These are phyloP conservation scores for Nicotiana obtusifolia DNA, from an alignment of 257 asterid genomes.

Conservation along the genomic window DNA sequence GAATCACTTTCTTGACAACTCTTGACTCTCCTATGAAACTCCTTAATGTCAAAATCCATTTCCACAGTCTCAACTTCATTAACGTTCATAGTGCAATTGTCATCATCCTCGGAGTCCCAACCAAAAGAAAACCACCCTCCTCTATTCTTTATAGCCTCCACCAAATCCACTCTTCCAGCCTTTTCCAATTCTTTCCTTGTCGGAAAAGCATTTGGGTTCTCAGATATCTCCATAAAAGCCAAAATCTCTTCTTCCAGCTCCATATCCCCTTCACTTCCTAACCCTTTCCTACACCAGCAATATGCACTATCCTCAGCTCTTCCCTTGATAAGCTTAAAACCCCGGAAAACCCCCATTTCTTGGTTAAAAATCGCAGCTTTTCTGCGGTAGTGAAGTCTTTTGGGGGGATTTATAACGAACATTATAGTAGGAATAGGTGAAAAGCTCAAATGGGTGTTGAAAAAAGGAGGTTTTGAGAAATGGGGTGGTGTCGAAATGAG, in stretches of 20 bases:
- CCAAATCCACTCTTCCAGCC: constrained; percentile 84
- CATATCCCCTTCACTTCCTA: constrained; percentile 48
- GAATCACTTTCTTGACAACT: constrained; percentile 35
- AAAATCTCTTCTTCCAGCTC: constrained; percentile 71
- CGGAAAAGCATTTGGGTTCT: constrained; percentile 64
- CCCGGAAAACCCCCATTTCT: constrained; percentile 15
- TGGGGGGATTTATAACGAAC: constrained; percentile 11
- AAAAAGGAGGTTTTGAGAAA: constrained; percentile 16
- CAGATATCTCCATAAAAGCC: constrained; percentile 77
- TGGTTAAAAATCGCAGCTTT: neutral
- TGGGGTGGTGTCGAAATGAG: constrained; percentile 17
- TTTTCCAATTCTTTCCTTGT: constrained; percentile 50
- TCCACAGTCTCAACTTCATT: constrained; percentile 18
- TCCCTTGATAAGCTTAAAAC: constrained; percentile 21
- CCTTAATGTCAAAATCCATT: constrained; percentile 33
- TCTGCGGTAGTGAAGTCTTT: neutral
- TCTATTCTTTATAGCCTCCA: constrained; percentile 50
- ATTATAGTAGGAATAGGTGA: constrained; percentile 15
- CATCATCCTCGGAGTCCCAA: constrained; percentile 52
- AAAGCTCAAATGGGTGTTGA: constrained; percentile 20
- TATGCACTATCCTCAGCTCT: constrained; percentile 18
- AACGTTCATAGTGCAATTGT: constrained; percentile 20
- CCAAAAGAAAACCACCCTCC: constrained; percentile 92
- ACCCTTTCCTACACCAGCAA: constrained; percentile 29
- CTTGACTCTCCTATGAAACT: constrained; percentile 44